These are phyloP conservation scores for Neocucurbitaria cava DNA, from an alignment of 2,329 filamentous ascomycete species.

Conservation along the genomic window DNA sequence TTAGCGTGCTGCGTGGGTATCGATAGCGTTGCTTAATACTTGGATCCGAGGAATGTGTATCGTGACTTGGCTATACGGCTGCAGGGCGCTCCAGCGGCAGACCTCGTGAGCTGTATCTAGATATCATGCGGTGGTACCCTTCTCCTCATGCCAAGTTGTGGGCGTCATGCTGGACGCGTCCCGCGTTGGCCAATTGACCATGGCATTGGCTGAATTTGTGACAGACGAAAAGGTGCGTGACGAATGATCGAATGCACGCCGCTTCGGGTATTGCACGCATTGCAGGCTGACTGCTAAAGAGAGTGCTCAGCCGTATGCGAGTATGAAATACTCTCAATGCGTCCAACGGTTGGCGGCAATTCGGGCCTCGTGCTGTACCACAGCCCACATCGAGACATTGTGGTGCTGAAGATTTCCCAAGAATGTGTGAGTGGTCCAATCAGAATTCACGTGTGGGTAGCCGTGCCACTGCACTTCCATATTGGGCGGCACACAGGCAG, in stretches of 20 bases:
- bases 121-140: not conserved
- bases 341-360: constrained; percentile 5
- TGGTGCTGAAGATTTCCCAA: constrained; percentile 5
- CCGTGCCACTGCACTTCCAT: constrained; percentile 15
- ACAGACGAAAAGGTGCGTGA: not conserved
- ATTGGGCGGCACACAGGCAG: constrained; percentile 20
- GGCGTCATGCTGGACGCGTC: not conserved
- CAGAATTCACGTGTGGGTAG: constrained; percentile 13
- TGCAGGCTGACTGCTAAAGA: constrained; percentile 1
- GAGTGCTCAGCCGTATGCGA: not conserved
- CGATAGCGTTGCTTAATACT: not conserved
- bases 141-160: constrained; percentile 1
- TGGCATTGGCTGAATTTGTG: not conserved
- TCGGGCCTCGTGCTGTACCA: constrained; percentile 20
- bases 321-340: not conserved
- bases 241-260: not conserved
- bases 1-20: not conserved
- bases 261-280: not conserved
- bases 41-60: not conserved
- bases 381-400: constrained; percentile 14
- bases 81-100: not conserved
- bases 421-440: constrained; percentile 30
- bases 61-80: not conserved
- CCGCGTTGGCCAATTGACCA: not conserved
- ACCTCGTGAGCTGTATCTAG: not conserved